Evolutionary conservation across 1,284 basidiomycete species (phyloP).

Genomic region (Spongiforma sp.): DNA sequence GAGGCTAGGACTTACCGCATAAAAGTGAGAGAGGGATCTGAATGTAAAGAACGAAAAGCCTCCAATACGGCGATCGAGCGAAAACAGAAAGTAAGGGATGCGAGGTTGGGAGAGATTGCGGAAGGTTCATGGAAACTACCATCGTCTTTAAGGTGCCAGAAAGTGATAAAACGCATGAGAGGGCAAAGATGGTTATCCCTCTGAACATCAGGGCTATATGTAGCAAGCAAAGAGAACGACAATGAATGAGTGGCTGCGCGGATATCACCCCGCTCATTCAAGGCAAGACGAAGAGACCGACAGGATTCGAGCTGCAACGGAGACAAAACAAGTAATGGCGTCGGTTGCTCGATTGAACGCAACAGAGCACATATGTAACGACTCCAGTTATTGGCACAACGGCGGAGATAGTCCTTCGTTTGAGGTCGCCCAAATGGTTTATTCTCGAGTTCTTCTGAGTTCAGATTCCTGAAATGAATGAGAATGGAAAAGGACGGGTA

Average conservation of each 20-base stretch:
- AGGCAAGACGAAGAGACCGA: background rate
- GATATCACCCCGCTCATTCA: background rate
- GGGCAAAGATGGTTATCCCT: background rate
- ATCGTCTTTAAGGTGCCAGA: constrained; percentile 7
- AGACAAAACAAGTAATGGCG: background rate
- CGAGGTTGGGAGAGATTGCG: too few species aligned
- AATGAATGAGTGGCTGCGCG: background rate
- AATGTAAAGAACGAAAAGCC: background rate
- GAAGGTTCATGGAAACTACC: too few species aligned
- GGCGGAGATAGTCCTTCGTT: background rate
- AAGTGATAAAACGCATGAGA: background rate
- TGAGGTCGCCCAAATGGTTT: background rate
- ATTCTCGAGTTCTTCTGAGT: background rate
- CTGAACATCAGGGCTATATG: background rate
- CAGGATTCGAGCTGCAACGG: background rate
- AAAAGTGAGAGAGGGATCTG: background rate
- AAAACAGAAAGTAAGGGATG: background rate
- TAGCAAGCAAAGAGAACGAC: background rate
- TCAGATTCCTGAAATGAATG: background rate
- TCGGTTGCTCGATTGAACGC: background rate
- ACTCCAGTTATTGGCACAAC: constrained; percentile 2
- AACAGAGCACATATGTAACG: constrained; percentile 1
- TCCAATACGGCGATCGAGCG: background rate
- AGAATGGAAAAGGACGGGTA: background rate
- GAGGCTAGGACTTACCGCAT: too few species aligned